A percentile compares a stretch with the other conserved stretches of the same genome.
Conservation (phyloP, 352 stramenopile genomes). For the Blastocystis sp. region DNA sequence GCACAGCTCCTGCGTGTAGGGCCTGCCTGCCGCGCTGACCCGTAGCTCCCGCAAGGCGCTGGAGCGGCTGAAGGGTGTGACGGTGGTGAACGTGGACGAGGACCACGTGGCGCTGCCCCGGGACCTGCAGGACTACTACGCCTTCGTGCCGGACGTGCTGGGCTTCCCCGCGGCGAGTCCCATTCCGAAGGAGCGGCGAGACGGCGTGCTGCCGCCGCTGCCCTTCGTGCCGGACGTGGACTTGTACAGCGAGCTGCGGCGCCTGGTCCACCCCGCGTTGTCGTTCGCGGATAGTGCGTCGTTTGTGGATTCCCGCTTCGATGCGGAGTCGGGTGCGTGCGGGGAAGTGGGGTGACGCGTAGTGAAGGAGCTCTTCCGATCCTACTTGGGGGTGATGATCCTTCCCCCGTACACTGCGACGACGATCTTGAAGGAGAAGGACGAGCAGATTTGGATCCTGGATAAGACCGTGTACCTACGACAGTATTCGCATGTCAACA, state of each 20-base stretch:
- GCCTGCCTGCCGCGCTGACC: not conserved
- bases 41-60: not conserved
- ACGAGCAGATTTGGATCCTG: conserved; percentile 47
- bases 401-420: not conserved
- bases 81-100: conserved; percentile 54
- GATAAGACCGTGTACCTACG: conserved; percentile 40
- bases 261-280: not conserved
- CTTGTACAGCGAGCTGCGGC: conserved; percentile 5
- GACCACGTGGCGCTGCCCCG: conserved; percentile 15
- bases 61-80: conserved; percentile 3
- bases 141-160: not conserved
- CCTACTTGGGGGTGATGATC: conserved; percentile 32
- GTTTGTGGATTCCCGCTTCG: not conserved
- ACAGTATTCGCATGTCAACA: conserved; percentile 21
- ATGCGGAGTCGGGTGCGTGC: not conserved
- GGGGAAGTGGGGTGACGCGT: not conserved
- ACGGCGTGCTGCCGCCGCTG: conserved; percentile 25
- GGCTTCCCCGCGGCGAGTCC: not conserved
- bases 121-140: conserved; percentile 38
- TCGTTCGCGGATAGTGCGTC: not conserved
- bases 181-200: conserved; percentile 9
- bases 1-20: conserved; percentile 4
- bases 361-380: conserved; percentile 8
- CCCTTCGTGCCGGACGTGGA: conserved; percentile 3
- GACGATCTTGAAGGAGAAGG: conserved; percentile 30